Base-by-base conservation (phyloP, 2,329 filamentous ascomycete species). In the Fusarium coffeatum region DNA sequence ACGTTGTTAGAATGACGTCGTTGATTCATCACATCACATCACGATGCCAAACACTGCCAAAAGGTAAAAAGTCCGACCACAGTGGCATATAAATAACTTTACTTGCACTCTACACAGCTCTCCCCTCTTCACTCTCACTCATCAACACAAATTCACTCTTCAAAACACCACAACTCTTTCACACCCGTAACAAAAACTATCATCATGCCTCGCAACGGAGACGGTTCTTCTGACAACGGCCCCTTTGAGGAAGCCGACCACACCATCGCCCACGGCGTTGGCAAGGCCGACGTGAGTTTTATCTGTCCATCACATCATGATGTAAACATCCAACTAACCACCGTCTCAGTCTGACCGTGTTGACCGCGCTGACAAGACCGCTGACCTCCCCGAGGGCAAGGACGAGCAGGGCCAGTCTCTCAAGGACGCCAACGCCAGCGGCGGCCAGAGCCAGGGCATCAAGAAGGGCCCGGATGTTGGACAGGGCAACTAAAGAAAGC, bases 131-230 rank as follows among this genome's bases (percentile, higher is more conserved):
- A 63, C 28, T 41, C 30, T 37, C 45, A 42, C 49, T 42, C 56
- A 64, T 46, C 64, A 57, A 37, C 32, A 47, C 30, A 30, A n/a
- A 20, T 11, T 28, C 53, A 56, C n/a, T 46, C 34, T 54, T 16
- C 27, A 45, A 61, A 57, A 30, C 32, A 59, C 18, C 23, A 27
- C 46, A 55, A 43, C 43, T 49, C 41, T 23, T 43, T 41, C 50
- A 55, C 42, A 45, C 55, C 41, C 28, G 49, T 42, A 50, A 54
- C 42, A 30, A 42, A 57, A 55, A 23, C 27, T 27, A 66, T 55
- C 75, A 83, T 59, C 62, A 86, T 86, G 85, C 84, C 84, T 82
- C 82, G 83, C 74, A 77, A 83, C 64, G 84, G 84, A 83, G 82
- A 83, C 73, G 83, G 83, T 55, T 80, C 79, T 67, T 79, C 80